phyloP scores from a whole-genome alignment of 306 rosid species.

The Cotoneaster glaucophyllus region DNA sequence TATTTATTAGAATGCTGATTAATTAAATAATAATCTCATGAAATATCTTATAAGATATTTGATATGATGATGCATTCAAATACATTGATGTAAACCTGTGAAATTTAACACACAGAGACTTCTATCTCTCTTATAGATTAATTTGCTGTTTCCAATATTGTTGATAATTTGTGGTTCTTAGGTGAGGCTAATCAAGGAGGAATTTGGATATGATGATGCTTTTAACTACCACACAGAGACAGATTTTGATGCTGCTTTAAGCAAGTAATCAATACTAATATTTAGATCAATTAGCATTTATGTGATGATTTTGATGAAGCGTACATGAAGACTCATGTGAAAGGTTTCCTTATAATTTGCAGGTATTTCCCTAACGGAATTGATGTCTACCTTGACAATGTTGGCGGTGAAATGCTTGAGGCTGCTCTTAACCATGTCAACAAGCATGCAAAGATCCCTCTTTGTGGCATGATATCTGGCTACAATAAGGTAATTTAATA shows the following conservation, averaged over 20 bases:
- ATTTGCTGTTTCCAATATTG: background rate
- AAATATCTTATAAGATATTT: too few species aligned
- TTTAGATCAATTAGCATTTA: background rate
- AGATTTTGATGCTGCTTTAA: constrained; percentile 51
- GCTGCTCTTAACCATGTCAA: constrained; percentile 63
- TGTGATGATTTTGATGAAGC: too few species aligned
- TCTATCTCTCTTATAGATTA: background rate
- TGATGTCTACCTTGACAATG: constrained; percentile 59
- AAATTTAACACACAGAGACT: too few species aligned
- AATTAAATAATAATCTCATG: too few species aligned
- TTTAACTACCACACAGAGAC: constrained; percentile 56
- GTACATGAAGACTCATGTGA: background rate
- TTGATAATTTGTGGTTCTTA: background rate
- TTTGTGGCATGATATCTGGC: constrained; percentile 67
- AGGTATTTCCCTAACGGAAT: constrained; percentile 61
- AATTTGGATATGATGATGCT: constrained; percentile 66
- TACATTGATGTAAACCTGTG: too few species aligned
- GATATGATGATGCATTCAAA: too few species aligned
- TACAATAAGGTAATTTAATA: constrained; percentile 38
- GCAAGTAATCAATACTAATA: constrained; percentile 22
- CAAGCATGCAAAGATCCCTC: constrained; percentile 40
- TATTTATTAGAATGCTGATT: too few species aligned
- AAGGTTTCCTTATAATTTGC: background rate
- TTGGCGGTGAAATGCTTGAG: constrained; percentile 70
- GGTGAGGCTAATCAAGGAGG: constrained; percentile 35